Evolutionary conservation across 345 rosid species (phyloP).

Genomic region (Eucalyptus marginata): DNA sequence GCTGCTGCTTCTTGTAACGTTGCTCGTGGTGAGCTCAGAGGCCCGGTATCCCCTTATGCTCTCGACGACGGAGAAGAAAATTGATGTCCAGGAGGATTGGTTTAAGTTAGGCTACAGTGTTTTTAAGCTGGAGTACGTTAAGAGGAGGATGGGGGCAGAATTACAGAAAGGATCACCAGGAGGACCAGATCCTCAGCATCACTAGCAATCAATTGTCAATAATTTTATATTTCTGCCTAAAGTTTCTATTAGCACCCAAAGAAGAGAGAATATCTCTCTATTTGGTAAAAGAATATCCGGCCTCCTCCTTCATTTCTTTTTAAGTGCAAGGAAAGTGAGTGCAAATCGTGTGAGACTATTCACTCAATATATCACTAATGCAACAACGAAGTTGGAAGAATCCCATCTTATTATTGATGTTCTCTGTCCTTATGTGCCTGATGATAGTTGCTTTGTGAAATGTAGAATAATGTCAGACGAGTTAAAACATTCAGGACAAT

Average conservation of each 20-base stretch:
- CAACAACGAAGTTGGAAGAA: background rate
- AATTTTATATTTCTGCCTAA: background rate
- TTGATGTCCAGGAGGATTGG: background rate
- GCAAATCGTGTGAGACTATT: background rate
- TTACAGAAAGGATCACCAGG: background rate
- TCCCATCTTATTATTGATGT: background rate
- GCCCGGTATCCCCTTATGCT: background rate
- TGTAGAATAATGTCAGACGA: background rate
- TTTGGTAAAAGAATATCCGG: background rate
- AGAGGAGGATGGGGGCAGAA: background rate
- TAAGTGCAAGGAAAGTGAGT: background rate
- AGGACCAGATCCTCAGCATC: constrained; percentile 5
- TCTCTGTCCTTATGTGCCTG: background rate
- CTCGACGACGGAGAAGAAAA: background rate
- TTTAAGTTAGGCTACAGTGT: background rate
- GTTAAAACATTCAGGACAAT: background rate
- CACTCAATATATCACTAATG: background rate
- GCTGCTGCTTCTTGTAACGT: background rate
- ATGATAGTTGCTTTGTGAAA: background rate
- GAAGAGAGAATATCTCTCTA: background rate
- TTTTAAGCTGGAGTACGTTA: background rate
- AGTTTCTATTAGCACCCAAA: background rate
- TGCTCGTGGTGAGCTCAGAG: background rate
- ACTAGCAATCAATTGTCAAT: background rate
- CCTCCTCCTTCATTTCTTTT: background rate